Conservation (phyloP, 176 grass and related monocot genomes). For the Raddia guianensis region DNA sequence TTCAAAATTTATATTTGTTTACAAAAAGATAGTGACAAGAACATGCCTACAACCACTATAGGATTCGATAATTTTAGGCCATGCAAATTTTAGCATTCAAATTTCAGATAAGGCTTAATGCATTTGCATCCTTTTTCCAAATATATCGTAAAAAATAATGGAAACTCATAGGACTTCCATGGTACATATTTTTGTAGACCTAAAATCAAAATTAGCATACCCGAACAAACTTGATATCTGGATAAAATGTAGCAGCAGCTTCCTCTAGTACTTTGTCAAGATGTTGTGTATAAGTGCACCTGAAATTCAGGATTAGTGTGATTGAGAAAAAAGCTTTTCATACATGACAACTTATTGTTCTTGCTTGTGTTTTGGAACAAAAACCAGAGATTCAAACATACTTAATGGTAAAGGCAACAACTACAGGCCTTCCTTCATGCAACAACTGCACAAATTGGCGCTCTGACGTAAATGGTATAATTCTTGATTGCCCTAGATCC, state of each 20-base stretch:
- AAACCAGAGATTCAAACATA: constrained; percentile 35
- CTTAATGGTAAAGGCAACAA: constrained; percentile 94
- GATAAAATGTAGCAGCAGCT: constrained; percentile 79
- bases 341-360: background rate
- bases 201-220: constrained; percentile 46
- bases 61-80: background rate
- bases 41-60: background rate
- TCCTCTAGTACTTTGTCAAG: constrained; percentile 89
- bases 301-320: constrained; percentile 41
- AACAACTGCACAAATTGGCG: constrained; percentile 82
- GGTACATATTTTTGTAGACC: background rate
- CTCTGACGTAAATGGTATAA: constrained; percentile 89
- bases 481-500: constrained; percentile 74
- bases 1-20: background rate
- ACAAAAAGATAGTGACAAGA: constrained; percentile 18
- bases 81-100: constrained; percentile 8
- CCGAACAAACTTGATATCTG: constrained; percentile 77
- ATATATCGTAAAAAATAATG: background rate
- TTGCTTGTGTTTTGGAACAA: constrained; percentile 24
- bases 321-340: constrained; percentile 6
- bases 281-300: constrained; percentile 82
- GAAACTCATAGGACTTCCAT: background rate
- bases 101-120: background rate
- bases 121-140: background rate
- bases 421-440: constrained; percentile 82